phyloP scores from a whole-genome alignment of 331 rosid genomes.

The Pyracantha coccinea region DNA sequence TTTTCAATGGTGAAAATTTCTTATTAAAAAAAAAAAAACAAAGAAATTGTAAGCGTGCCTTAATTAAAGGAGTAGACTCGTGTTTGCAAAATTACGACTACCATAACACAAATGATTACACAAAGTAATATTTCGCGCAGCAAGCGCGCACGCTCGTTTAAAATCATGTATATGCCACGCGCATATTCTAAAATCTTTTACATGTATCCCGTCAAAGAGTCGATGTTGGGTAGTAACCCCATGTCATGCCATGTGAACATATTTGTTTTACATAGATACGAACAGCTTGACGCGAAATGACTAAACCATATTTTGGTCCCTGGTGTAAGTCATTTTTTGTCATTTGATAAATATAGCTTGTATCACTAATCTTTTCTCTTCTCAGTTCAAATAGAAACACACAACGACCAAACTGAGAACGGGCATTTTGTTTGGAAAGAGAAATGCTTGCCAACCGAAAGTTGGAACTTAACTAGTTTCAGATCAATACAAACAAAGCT shows the following conservation, averaged over 20 bases:
- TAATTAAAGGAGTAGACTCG: not conserved
- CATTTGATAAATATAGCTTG: not conserved
- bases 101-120: not conserved
- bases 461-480: not conserved
- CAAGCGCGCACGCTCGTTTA: no score
- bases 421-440: no score
- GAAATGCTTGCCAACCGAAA: no score
- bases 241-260: not conserved
- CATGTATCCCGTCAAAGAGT: not conserved
- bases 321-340: not conserved
- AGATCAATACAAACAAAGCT: not conserved
- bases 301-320: not conserved
- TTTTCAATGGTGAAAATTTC: no score
- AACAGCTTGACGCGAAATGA: not conserved
- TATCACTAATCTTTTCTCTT: not conserved
- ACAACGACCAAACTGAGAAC: no score
- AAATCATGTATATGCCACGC: no score
- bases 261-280: no score
- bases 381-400: no score
- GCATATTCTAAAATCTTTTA: not conserved
- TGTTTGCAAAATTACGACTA: not conserved
- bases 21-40: no score
- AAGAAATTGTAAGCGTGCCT: no score
- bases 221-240: not conserved
- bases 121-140: no score